Evolutionary conservation across 352 stramenopile genomes (phyloP), one percentile per base, ranked within the genome.

Genomic region (Stramenopiles sp.): DNA sequence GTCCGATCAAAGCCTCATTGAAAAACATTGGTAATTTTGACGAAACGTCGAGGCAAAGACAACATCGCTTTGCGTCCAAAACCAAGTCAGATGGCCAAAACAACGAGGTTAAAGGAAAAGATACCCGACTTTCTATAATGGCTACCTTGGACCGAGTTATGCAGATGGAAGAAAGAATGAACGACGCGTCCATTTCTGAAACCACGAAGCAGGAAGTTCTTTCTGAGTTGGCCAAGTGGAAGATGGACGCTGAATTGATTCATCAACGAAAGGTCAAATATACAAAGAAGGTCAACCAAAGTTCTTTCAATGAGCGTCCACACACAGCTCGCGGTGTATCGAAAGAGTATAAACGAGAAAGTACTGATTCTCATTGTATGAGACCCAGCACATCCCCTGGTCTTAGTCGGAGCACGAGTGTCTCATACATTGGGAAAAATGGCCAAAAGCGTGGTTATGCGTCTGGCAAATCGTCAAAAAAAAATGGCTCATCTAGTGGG

Each of bases 11-110:
- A 30, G 33, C 44, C 30, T 67, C 67, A 32, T 76, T 44, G 31
- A 75, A 81, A 31, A 80, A 32, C 30, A 30, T 82, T 44, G 4
- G 32, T 67, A 14, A 55, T 55, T n/a, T n/a, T n/a, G n/a, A n/a
- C n/a, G n/a, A n/a, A n/a, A n/a, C n/a, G n/a, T n/a, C n/a, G n/a
- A n/a, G n/a, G n/a, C n/a, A n/a, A n/a, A n/a, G n/a, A n/a, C n/a
- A n/a, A n/a, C n/a, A n/a, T n/a, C n/a, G n/a, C n/a, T n/a, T n/a
- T n/a, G n/a, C n/a, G n/a, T n/a, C n/a, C n/a, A n/a, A n/a, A n/a
- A n/a, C n/a, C n/a, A n/a, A n/a, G n/a, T n/a, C n/a, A n/a, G n/a
- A n/a, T n/a, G n/a, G n/a, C n/a, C n/a, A n/a, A n/a, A n/a, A n/a
- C n/a, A n/a, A n/a, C n/a, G n/a, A n/a, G n/a, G n/a, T n/a, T n/a